Evolutionary conservation across 495 filamentous ascomycete genomes (phyloP), one percentile per base, ranked within the genome.

Genomic region (Talaromyces ruber): DNA sequence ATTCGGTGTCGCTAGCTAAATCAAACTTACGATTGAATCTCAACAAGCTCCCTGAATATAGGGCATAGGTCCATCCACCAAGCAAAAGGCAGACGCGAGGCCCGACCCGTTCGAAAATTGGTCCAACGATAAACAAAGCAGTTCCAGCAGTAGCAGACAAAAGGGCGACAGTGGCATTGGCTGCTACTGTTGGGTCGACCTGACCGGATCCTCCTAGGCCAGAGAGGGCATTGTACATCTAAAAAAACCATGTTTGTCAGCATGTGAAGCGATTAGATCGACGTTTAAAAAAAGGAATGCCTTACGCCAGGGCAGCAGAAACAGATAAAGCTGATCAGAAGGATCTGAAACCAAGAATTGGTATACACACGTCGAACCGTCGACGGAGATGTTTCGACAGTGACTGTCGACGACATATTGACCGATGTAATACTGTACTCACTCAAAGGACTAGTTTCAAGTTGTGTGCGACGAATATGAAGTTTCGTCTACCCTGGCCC

Each of bases 261-360:
- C 28, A 34, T 57, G 11, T 6, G 14, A n/a, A n/a, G 18, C 3
- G 28, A 54, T 14, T 28, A 6, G 9, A 18, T 43, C 9, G 58
- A 30, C 45, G 28, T 50, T 45, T 59, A 47, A 54, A 21, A 47
- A 11, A 56, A 39, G 14, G 22, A 34, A 58, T 16, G 18, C 67
- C 70, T 65, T 58, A 75, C 72, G 28, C 88, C 88, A 37, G 90
- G 91, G 71, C 89, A 93, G 62, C 93, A 77, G 79, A 95, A 94
- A 71, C 89, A 94, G 55, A 93, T 90, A 62, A 81, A 75, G 59
- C 75, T 72, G 45, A 81, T 80, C 57, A 81, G 61, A 4, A 72
- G 50, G 57, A 81, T 73, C 67, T 82, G 79, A 21, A 73, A 71
- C 70, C 74, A 79, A 28, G 65, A 67, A 60, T 74, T 55, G 9